Evolutionary conservation across 352 stramenopile species (phyloP).

Genomic region (Phytophthora gonapodyides): DNA sequence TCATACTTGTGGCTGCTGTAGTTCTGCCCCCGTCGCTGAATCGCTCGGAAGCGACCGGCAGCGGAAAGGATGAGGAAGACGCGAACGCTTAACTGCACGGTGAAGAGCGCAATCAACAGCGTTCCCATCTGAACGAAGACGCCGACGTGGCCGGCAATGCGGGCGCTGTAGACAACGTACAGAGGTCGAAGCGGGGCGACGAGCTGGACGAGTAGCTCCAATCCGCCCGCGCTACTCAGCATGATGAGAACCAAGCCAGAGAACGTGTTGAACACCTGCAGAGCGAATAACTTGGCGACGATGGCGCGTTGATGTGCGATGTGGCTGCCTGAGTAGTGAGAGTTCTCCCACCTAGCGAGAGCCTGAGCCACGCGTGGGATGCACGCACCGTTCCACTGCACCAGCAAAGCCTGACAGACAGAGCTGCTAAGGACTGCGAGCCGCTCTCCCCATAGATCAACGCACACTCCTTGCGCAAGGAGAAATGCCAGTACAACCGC

Average conservation of each 20-base stretch:
- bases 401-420: conserved; percentile 25
- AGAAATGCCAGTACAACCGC: conserved; percentile 34
- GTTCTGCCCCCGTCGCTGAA: conserved; percentile 6
- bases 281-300: conserved; percentile 47
- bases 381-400: conserved; percentile 37
- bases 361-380: conserved; percentile 30
- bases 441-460: conserved; percentile 29
- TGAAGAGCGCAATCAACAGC: conserved; percentile 42
- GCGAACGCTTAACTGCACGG: conserved; percentile 33
- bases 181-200: conserved; percentile 23
- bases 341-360: conserved; percentile 45
- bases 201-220: conserved; percentile 10
- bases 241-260: conserved; percentile 41
- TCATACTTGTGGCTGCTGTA: conserved; percentile 10
- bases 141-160: conserved; percentile 26
- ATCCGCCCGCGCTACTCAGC: conserved; percentile 27
- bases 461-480: conserved; percentile 35
- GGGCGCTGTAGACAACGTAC: conserved; percentile 18
- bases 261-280: conserved; percentile 49
- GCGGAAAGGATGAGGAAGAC: conserved; percentile 23
- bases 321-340: conserved; percentile 23
- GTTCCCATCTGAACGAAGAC: conserved; percentile 50
- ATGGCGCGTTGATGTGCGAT: conserved; percentile 33
- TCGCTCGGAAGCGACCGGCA: conserved; percentile 11
- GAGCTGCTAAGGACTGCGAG: conserved; percentile 39